These are phyloP conservation scores for Haberlea rhodopensis DNA, from an alignment of 257 asterid genomes.

Conservation along the genomic window DNA sequence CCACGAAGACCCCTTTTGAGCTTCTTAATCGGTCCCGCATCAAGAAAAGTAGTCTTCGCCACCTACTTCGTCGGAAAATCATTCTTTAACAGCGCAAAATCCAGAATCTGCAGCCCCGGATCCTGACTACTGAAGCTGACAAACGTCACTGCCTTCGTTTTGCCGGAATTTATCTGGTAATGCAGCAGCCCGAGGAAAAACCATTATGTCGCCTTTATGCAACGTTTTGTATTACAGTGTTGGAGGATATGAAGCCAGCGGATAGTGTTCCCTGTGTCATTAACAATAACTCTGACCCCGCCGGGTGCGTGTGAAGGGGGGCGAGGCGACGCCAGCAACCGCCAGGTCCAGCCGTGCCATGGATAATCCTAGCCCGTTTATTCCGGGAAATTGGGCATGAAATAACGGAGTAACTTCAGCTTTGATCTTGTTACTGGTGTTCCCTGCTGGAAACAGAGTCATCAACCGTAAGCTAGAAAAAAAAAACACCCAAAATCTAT, in stretches of 20 bases:
- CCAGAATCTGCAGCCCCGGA: conserved; percentile 70
- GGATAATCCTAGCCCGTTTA: conserved; percentile 71
- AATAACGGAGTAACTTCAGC: conserved; percentile 72
- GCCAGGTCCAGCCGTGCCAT: conserved; percentile 67
- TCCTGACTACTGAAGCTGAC: conserved; percentile 56
- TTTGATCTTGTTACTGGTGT: conserved; percentile 68
- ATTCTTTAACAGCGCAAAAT: conserved; percentile 66
- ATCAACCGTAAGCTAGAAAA: no score
- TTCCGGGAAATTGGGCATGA: conserved; percentile 53
- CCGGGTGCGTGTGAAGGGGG: conserved; percentile 90
- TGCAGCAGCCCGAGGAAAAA: conserved; percentile 80
- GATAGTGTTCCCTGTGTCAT: conserved; percentile 53
- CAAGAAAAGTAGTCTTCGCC: conserved; percentile 59
- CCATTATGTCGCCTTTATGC: conserved; percentile 62
- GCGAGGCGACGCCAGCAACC: conserved; percentile 56
- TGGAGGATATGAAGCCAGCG: conserved; percentile 72
- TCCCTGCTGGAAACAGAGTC: conserved; percentile 65
- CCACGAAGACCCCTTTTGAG: conserved; percentile 86
- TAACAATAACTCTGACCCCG: conserved; percentile 54
- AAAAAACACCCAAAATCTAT: no score
- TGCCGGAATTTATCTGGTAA: conserved; percentile 68
- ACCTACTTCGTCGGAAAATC: conserved; percentile 75
- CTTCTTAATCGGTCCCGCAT: conserved; percentile 69
- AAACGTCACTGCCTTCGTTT: conserved; percentile 38
- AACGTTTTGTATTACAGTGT: conserved; percentile 50